These are phyloP conservation scores for Cajanus cajan DNA, from an alignment of 306 rosid species.

Conservation along the genomic window DNA sequence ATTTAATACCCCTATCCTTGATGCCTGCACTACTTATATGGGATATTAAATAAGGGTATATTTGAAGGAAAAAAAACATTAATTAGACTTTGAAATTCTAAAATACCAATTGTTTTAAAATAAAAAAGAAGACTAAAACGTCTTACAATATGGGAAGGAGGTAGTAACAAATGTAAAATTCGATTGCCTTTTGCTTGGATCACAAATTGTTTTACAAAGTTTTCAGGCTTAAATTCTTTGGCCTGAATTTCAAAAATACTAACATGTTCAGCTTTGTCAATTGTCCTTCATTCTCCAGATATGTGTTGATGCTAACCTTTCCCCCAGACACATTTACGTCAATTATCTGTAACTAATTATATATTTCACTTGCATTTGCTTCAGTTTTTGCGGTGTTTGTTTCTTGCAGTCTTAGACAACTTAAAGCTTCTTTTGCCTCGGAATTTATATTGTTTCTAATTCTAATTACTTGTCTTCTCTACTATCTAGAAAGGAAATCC, in stretches of 20 bases:
- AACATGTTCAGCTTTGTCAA: conserved; percentile 13
- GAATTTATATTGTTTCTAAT: conserved; percentile 27
- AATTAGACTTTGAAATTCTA: too few relatives aligned
- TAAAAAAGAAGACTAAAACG: too few relatives aligned
- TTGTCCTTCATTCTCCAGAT: conserved; percentile 3
- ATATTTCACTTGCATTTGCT: conserved; percentile 11
- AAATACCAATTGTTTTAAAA: too few relatives aligned
- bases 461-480: conserved; percentile 22
- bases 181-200: conserved; percentile 21
- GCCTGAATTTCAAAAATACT: conserved; percentile 8
- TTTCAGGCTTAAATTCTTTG: conserved; percentile 23
- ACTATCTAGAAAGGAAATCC: conserved; percentile 67
- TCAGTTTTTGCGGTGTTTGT: conserved; percentile 5
- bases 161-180: neutral
- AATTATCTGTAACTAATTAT: neutral
- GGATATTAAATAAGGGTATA: too few relatives aligned
- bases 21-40: too few relatives aligned
- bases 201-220: neutral
- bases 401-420: conserved; percentile 15
- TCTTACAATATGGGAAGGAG: too few relatives aligned
- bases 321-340: neutral
- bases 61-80: too few relatives aligned
- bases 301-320: conserved; percentile 3
- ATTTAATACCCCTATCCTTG: too few relatives aligned
- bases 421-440: conserved; percentile 13